Conservation (phyloP, 2,329 filamentous ascomycete genomes). For the Atkinsonella texensis region DNA sequence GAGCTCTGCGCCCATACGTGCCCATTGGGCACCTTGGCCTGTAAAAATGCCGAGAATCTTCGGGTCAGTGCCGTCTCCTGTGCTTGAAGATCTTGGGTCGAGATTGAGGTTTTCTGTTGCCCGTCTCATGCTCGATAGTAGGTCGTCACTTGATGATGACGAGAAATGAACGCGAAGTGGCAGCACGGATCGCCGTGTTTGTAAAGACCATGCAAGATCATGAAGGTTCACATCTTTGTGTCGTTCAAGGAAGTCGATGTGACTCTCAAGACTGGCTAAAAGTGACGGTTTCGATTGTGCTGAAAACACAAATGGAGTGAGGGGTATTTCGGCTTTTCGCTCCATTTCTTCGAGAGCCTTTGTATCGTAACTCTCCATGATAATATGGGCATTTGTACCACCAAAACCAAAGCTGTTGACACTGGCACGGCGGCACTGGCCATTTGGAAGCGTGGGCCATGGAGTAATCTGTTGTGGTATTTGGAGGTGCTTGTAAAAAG, state of each 20-base stretch:
- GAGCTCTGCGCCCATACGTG: slow-evolving; percentile 19
- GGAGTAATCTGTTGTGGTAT: slow-evolving; percentile 11
- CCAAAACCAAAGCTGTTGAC: slow-evolving; percentile 40
- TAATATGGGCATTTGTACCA: slow-evolving; percentile 34
- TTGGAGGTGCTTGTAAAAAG: slow-evolving; percentile 12
- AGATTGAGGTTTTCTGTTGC: background rate
- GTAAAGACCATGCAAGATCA: slow-evolving; percentile 3
- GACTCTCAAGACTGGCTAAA: slow-evolving; percentile 14
- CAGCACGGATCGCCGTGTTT: background rate
- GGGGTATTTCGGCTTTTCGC: background rate
- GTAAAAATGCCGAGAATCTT: slow-evolving; percentile 17
- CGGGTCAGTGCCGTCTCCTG: slow-evolving; percentile 1
- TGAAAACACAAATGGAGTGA: slow-evolving; percentile 12
- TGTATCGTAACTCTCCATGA: slow-evolving; percentile 16
- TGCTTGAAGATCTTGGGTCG: slow-evolving; percentile 1
- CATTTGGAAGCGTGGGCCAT: slow-evolving; percentile 11
- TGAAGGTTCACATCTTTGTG: background rate
- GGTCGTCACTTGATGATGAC: background rate
- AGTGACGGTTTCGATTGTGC: slow-evolving; percentile 17
- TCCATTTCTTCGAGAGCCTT: no score
- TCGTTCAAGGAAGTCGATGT: background rate
- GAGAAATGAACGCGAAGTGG: background rate
- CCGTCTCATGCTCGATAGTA: background rate
- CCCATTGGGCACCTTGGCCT: slow-evolving; percentile 23
- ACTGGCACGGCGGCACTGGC: slow-evolving; percentile 23